Evolutionary conservation across 2,329 filamentous ascomycete species (phyloP).

Genomic region (Hypoxylon sp.): DNA sequence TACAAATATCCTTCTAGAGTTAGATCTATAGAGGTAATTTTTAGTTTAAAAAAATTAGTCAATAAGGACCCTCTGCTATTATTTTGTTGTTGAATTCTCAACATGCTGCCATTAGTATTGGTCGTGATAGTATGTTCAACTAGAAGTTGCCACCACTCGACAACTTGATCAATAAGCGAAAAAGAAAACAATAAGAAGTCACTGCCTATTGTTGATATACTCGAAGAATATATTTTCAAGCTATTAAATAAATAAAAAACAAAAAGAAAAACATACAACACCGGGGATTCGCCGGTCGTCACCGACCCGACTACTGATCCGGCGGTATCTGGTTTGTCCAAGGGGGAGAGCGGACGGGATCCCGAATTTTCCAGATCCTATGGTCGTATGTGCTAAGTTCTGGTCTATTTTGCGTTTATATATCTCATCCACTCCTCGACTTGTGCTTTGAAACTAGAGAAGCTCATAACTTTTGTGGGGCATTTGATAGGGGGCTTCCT

Average conservation of each 20-base stretch:
- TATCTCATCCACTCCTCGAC: background rate
- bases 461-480: background rate
- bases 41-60: too few relatives aligned
- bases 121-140: too few relatives aligned
- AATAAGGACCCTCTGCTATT: too few relatives aligned
- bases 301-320: background rate
- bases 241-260: background rate
- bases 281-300: conserved; percentile 29
- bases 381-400: conserved; percentile 16
- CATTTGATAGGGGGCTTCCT: background rate
- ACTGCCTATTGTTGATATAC: background rate
- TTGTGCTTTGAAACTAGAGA: background rate
- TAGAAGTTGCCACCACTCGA: too few relatives aligned
- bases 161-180: too few relatives aligned
- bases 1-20: too few relatives aligned
- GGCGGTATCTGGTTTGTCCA: conserved; percentile 26
- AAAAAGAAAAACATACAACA: conserved; percentile 29
- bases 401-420: background rate
- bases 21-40: too few relatives aligned
- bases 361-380: conserved; percentile 29
- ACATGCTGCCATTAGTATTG: too few relatives aligned
- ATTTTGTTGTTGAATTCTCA: too few relatives aligned
- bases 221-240: background rate
- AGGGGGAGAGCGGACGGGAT: conserved; percentile 32
- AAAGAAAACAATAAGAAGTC: too few relatives aligned